Conservation (phyloP, 2,329 filamentous ascomycete genomes). For the Hypomyces rosellus region DNA sequence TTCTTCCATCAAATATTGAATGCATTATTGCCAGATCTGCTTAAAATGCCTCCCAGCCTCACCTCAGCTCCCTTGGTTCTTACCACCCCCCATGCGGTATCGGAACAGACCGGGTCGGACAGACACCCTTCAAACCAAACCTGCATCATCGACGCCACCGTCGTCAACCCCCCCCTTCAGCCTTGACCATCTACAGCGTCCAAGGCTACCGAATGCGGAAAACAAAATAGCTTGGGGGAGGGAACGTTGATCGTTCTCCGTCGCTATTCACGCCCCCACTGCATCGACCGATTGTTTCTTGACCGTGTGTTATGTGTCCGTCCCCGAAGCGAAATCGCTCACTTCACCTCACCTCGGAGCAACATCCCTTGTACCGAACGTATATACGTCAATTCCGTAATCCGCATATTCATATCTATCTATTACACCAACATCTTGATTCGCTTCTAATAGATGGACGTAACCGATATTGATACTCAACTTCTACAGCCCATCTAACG, state of each 20-base stretch:
- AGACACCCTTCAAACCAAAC: constrained; percentile 1
- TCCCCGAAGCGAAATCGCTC: background rate
- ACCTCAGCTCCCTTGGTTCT: background rate
- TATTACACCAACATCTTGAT: background rate
- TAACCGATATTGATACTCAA: constrained; percentile 5
- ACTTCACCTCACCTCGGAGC: background rate
- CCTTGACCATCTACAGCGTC: background rate
- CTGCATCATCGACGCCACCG: background rate
- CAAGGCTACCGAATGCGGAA: background rate
- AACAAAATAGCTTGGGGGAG: background rate
- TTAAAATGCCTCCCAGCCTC: background rate
- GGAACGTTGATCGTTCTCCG: background rate
- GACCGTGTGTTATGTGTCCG: background rate
- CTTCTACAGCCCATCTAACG: constrained; percentile 12
- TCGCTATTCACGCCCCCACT: background rate
- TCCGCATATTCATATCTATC: background rate
- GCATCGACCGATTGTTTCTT: background rate
- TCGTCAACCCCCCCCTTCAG: background rate
- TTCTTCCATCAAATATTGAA: background rate
- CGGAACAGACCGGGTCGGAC: background rate
- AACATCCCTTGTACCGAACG: constrained; percentile 4
- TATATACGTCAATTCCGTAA: constrained; percentile 2
- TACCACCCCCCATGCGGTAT: constrained; percentile 1
- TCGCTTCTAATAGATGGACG: background rate
- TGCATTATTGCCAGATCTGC: too few species aligned